Evolutionary conservation across 202 grass and related monocot genomes (phyloP), one percentile per base, ranked within the genome.

Genomic region (Musa balbisiana): DNA sequence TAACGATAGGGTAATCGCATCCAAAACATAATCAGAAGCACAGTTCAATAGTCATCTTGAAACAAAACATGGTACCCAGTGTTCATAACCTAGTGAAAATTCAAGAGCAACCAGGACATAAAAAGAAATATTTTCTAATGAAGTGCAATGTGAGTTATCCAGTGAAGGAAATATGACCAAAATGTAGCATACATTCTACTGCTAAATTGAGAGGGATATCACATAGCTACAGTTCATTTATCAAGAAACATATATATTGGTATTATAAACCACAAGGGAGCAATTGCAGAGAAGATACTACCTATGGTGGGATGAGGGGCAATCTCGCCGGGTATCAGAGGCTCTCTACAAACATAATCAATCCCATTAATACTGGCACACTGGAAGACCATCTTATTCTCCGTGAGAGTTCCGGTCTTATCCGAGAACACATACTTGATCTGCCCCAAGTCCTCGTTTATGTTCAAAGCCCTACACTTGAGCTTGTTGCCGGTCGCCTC

Each of bases 381-480:
- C 10, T 76, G 83, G 79, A 96, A 96, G 82, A 88, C 92, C 92
- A 96, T 96, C 71, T 78, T 73, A 74, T 96, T 96, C 75, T 96
- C 77, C 8, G 92, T 96, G 80, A 96, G 69, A 56, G 92, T 90
- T 51, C 87, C 92, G 6, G 92, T 96, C 71, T 96, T 96, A 83
- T 96, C 92, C 49, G 92, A 96, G 81, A 96, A 90, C 15, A 96
- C 87, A 76, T 90, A 96, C 72, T 89, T 90, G 84, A 96, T 83
- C 81, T 96, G 92, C 3, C 92, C 92, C 67, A 96, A 85, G 84
- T 96, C 92, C 87, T 96, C 92, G 76, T 96, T 96, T 78, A 96
- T 96, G 70, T 96, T 96, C 79, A 96, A 83, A 56, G 92, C 87
- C 62, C 92, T 80, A 73, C 92, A 96, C 78, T 92, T 89, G 84